Conservation (phyloP, 1,284 basidiomycete genomes). For the Leccinum fuscescens region DNA sequence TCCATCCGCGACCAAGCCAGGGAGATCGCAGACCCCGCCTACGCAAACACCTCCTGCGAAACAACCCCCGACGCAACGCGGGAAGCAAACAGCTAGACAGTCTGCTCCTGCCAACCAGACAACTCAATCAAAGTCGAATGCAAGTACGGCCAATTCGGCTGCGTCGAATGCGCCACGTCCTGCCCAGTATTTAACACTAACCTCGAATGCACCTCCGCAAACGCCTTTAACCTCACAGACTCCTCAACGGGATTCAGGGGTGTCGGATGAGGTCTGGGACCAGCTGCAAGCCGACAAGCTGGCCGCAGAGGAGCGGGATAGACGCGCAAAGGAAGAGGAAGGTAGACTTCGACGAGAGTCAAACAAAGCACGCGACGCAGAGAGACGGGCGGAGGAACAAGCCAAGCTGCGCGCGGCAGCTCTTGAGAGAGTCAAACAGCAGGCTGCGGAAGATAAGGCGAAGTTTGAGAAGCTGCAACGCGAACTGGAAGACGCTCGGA, state of each 20-base stretch:
- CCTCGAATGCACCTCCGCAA: neutral
- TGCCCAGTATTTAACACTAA: slow-evolving; percentile 4
- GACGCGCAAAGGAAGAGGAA: slow-evolving; percentile 26
- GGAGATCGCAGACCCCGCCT: slow-evolving; percentile 1
- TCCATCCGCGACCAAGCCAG: neutral
- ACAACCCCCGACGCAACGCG: slow-evolving; percentile 1
- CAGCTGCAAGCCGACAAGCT: slow-evolving; percentile 41
- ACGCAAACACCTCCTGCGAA: neutral
- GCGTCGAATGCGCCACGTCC: neutral
- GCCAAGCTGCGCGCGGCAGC: slow-evolving; percentile 11
- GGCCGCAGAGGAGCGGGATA: slow-evolving; percentile 25
- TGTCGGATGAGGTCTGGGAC: slow-evolving; percentile 45
- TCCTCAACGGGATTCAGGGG: slow-evolving; percentile 42
- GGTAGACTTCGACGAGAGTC: slow-evolving; percentile 19
- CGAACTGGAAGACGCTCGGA: slow-evolving; percentile 19
- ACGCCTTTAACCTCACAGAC: neutral
- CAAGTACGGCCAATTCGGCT: neutral
- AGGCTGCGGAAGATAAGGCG: slow-evolving; percentile 17
- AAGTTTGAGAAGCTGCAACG: slow-evolving; percentile 26
- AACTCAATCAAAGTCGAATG: neutral
- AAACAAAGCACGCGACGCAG: slow-evolving; percentile 13
- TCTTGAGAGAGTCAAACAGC: slow-evolving; percentile 16
- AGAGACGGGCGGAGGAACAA: slow-evolving; percentile 17
- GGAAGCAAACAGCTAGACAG: neutral
- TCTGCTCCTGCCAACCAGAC: neutral